phyloP scores from a whole-genome alignment of 2,329 filamentous ascomycete genomes.

The Plectosphaerella sp. region DNA sequence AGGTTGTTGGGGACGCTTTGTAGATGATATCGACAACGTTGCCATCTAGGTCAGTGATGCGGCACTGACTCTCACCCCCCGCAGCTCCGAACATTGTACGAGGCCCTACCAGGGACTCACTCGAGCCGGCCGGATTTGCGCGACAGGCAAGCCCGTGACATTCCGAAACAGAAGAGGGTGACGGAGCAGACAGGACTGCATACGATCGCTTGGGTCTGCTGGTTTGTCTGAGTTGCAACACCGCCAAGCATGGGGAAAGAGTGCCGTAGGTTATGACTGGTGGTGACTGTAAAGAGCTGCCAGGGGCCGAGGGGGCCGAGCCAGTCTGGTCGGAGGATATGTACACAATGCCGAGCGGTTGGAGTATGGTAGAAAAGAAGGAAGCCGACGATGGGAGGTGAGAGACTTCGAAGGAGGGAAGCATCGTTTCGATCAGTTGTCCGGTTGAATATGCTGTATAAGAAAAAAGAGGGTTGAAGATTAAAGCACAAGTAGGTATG shows the following conservation, averaged over 20 bases:
- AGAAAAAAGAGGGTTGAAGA: too few relatives aligned
- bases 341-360: constrained; percentile 73
- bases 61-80: constrained; percentile 39
- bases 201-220: constrained; percentile 34
- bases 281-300: background rate
- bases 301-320: background rate
- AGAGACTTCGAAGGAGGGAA: constrained; percentile 60
- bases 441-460: too few relatives aligned
- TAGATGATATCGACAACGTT: constrained; percentile 80
- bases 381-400: constrained; percentile 76
- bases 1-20: constrained; percentile 25
- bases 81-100: background rate
- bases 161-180: constrained; percentile 59
- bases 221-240: constrained; percentile 42
- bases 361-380: constrained; percentile 76
- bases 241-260: constrained; percentile 25
- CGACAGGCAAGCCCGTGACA: constrained; percentile 69
- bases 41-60: constrained; percentile 74
- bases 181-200: constrained; percentile 65
- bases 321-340: constrained; percentile 33
- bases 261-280: constrained; percentile 39
- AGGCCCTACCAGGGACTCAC: background rate
- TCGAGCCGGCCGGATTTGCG: constrained; percentile 37
- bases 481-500: too few relatives aligned
- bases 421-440: constrained; percentile 17